Conservation (phyloP, 768 basidiomycete genomes). For the Multifurca ochricompacta region DNA sequence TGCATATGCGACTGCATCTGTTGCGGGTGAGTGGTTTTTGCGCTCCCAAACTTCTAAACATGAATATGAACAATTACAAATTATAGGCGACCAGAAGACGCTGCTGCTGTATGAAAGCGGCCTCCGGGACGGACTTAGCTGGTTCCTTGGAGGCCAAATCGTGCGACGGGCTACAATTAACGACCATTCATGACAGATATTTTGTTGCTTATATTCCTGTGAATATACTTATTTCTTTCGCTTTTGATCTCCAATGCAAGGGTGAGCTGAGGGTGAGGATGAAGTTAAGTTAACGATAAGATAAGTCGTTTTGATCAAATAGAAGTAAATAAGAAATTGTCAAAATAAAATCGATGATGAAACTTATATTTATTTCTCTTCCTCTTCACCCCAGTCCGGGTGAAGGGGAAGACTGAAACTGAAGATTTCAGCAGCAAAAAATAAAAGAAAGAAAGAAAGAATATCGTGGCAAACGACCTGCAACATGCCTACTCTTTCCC, state of each 20-base stretch:
- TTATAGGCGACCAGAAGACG: neutral
- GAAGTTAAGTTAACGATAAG: neutral
- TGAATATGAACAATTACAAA: neutral
- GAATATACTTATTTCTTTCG: too few species aligned
- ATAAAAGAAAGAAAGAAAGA: neutral
- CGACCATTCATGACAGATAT: neutral
- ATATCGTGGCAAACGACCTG: too few species aligned
- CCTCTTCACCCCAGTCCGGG: conserved; percentile 18
- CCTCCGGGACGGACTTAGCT: neutral
- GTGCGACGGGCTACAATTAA: neutral
- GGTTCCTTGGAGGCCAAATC: neutral
- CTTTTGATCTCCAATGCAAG: too few species aligned
- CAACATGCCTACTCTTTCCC: conserved; percentile 2
- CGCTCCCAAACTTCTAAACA: neutral
- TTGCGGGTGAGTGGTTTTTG: conserved; percentile 30
- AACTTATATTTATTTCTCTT: conserved; percentile 1
- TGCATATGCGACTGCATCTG: conserved; percentile 39
- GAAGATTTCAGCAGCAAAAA: too few species aligned
- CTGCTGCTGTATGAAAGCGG: neutral
- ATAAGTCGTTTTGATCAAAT: neutral
- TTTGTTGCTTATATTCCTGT: neutral
- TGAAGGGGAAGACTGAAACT: conserved; percentile 16
- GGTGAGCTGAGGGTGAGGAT: neutral
- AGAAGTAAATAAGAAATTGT: neutral
- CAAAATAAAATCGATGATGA: neutral